Evolutionary conservation across 257 asterid species (phyloP), one percentile per base, ranked within the genome.

Genomic region (Gentiana straminea): DNA sequence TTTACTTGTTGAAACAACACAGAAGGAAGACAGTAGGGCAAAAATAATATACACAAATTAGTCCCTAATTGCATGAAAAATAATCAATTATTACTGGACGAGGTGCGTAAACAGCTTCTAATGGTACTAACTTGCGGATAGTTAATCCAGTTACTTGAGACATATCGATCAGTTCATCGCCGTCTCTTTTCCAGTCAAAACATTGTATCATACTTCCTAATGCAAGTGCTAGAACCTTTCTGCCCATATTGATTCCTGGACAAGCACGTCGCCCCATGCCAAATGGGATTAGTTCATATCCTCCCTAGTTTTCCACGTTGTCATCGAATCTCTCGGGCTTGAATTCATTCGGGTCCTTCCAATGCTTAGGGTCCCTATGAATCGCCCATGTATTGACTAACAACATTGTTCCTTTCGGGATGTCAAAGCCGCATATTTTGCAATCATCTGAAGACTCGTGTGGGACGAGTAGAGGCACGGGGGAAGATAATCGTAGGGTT

Each of bases 201-300:
- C 94, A 50, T 55, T 83, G 95, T 2, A 83, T 67, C 52, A 83
- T 3, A 1, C 84, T 63, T 4, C 72, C 95, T 24, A 81, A 34
- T 0, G 68, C 51, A 71, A 81, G 58, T 0, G 83, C 75, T 15
- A 86, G 69, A 3, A 81, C 74, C 33, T 82, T 73, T 2, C 64
- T 76, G 36, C 84, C 95, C 51, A 83, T 54, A 4, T 72, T 81
- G 7, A 43, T 39, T 2, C 95, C 95, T 0, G 95, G 90, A 48
- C 95, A 86, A 8, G 90, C 73, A 65, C 94, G 70, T 64, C 94
- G 73, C 5, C 95, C 95, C 83, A 81, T 73, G 46, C 94, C 95
- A 60, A 86, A 86, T 0, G 90, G 79, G 64, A 83, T n/a, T 49
- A 81, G 34, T 64, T 72, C 70, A 8, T 58, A 24, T 4, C 76